phyloP scores from a whole-genome alignment of 306 rosid genomes.

The Sophora flavescens region DNA sequence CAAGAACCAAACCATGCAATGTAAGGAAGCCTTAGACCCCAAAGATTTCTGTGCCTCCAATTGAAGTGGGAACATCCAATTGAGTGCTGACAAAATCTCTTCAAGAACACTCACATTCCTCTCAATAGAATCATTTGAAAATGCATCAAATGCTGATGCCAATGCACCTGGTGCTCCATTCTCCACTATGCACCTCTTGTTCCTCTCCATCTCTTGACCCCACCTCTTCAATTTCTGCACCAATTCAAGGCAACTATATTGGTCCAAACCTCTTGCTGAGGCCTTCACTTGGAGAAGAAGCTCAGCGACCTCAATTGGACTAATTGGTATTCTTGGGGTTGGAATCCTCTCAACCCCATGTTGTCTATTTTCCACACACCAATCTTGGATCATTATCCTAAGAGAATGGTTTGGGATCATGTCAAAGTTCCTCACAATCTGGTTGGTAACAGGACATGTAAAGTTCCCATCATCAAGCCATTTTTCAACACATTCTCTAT shows the following conservation, averaged over 20 bases:
- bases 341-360: conserved; percentile 73
- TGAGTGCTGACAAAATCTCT: conserved; percentile 64
- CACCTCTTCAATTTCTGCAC: conserved; percentile 54
- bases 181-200: conserved; percentile 56
- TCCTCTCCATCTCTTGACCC: conserved; percentile 70
- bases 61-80: conserved; percentile 72
- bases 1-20: conserved; percentile 72
- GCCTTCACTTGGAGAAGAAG: conserved; percentile 44
- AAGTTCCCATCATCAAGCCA: conserved; percentile 78
- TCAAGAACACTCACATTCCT: conserved; percentile 53
- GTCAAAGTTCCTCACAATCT: conserved; percentile 59
- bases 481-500: conserved; percentile 69
- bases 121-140: conserved; percentile 55
- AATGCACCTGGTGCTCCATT: conserved; percentile 61
- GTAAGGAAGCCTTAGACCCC: conserved; percentile 63
- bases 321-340: conserved; percentile 67
- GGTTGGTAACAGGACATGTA: conserved; percentile 73
- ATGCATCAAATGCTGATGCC: conserved; percentile 61
- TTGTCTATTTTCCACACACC: conserved; percentile 66
- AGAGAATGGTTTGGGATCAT: conserved; percentile 75
- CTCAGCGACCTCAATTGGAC: conserved; percentile 53
- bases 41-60: conserved; percentile 58
- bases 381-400: conserved; percentile 75
- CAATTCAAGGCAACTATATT: conserved; percentile 52
- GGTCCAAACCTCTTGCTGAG: conserved; percentile 47